Conservation (phyloP, 1,139 yeast species). For the Hansenula lynferdii region DNA sequence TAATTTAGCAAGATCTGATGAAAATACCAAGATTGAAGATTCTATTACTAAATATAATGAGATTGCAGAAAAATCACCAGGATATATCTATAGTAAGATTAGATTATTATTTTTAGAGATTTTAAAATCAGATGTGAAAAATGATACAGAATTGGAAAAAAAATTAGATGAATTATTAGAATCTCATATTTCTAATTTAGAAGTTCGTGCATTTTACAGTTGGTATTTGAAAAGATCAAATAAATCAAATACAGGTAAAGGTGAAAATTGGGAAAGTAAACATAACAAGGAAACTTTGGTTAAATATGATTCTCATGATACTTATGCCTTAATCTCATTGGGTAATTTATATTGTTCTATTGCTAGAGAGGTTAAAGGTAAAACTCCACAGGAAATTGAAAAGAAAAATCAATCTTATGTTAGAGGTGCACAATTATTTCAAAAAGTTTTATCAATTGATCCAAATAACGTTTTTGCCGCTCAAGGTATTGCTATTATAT, state of each 20-base stretch:
- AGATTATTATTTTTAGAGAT: constrained; percentile 57
- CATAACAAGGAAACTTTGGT: constrained; percentile 85
- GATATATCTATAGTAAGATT: constrained; percentile 72
- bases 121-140: constrained; percentile 28
- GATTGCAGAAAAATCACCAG: constrained; percentile 57
- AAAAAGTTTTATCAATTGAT: constrained; percentile 83
- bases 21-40: constrained; percentile 31
- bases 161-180: constrained; percentile 53
- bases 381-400: constrained; percentile 47
- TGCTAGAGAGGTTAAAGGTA: constrained; percentile 71
- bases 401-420: constrained; percentile 75
- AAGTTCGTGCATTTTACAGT: constrained; percentile 86
- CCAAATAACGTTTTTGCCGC: constrained; percentile 92
- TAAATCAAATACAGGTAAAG: constrained; percentile 30
- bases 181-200: constrained; percentile 58
- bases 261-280: constrained; percentile 61
- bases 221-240: constrained; percentile 75
- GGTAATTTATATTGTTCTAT: constrained; percentile 82
- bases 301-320: constrained; percentile 79
- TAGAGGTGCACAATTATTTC: constrained; percentile 85
- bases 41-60: constrained; percentile 42
- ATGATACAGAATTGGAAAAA: constrained; percentile 41
- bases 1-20: constrained; percentile 62
- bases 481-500: constrained; percentile 92
- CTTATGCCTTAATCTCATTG: constrained; percentile 82